Conservation (phyloP, 257 asterid species). For the Solanum corneliomulleri region DNA sequence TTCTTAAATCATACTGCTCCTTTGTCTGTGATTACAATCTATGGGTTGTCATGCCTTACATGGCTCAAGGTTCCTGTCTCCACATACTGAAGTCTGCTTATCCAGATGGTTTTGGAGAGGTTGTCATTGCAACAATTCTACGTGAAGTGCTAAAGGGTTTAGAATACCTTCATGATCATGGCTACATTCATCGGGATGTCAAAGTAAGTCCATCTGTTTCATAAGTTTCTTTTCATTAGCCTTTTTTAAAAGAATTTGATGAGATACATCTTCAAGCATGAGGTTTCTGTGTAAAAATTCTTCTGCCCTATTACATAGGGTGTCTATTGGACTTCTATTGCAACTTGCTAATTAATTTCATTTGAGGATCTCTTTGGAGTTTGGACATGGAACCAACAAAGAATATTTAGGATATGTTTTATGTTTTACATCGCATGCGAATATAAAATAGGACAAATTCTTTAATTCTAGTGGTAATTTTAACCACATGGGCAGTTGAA, state of each 20-base stretch:
- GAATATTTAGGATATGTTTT: background rate
- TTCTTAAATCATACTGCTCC: slow-evolving; percentile 62
- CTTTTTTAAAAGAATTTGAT: background rate
- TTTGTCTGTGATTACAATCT: slow-evolving; percentile 73
- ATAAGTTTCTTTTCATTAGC: background rate
- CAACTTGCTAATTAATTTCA: background rate
- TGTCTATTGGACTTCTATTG: background rate
- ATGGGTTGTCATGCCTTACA: slow-evolving; percentile 86
- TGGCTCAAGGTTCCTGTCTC: slow-evolving; percentile 83
- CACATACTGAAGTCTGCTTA: slow-evolving; percentile 78
- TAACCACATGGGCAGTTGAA: background rate
- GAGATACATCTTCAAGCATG: background rate
- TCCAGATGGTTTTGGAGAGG: slow-evolving; percentile 72
- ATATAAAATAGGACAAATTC: background rate
- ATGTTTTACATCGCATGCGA: background rate
- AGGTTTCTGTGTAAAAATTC: background rate
- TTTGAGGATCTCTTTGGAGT: background rate
- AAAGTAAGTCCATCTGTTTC: slow-evolving; percentile 30
- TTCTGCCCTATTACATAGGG: background rate
- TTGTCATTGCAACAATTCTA: slow-evolving; percentile 55
- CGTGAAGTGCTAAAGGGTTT: slow-evolving; percentile 71
- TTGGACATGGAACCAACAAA: background rate
- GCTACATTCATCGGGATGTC: slow-evolving; percentile 83
- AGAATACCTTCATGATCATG: slow-evolving; percentile 69
- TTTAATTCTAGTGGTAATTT: background rate